These are phyloP conservation scores for Rhododendron simsii DNA, from an alignment of 148 eudicot species.

Conservation along the genomic window DNA sequence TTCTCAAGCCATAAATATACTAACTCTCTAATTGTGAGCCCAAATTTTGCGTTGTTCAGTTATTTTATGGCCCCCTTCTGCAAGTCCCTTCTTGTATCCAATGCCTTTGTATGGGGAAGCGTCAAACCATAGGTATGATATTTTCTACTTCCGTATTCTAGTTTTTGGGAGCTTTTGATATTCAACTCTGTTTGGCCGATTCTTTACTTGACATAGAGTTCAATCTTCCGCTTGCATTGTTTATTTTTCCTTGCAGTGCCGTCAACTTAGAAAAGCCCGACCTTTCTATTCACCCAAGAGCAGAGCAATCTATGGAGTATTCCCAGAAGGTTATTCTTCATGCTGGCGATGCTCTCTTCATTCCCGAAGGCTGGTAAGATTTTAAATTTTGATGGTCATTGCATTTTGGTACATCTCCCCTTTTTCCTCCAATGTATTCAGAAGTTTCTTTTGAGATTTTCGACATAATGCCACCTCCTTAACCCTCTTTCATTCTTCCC, in stretches of 20 bases:
- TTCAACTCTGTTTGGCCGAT: neutral
- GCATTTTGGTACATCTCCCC: neutral
- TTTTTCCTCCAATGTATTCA: neutral
- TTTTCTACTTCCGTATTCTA: neutral
- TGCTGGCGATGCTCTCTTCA: slow-evolving; percentile 88
- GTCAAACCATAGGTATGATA: slow-evolving; percentile 79
- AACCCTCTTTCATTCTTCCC: neutral
- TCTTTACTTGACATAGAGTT: slow-evolving; percentile 4
- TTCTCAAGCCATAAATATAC: neutral
- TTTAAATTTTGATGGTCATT: neutral
- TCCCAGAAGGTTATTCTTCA: slow-evolving; percentile 72
- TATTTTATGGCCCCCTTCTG: slow-evolving; percentile 90
- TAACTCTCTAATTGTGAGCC: neutral
- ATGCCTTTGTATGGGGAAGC: slow-evolving; percentile 92
- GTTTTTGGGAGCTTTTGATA: neutral
- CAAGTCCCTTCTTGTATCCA: slow-evolving; percentile 68
- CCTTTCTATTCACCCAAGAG: slow-evolving; percentile 64
- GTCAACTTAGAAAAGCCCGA: slow-evolving; percentile 66
- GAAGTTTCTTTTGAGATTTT: neutral
- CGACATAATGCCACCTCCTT: neutral
- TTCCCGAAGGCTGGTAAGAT: slow-evolving; percentile 95
- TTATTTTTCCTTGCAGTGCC: slow-evolving; percentile 42
- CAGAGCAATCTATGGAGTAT: slow-evolving; percentile 33
- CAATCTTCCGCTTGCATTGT: neutral
- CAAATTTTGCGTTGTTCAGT: slow-evolving; percentile 42